Conservation (phyloP, 2,329 filamentous ascomycete genomes). For the Pleomassaria siparia region DNA sequence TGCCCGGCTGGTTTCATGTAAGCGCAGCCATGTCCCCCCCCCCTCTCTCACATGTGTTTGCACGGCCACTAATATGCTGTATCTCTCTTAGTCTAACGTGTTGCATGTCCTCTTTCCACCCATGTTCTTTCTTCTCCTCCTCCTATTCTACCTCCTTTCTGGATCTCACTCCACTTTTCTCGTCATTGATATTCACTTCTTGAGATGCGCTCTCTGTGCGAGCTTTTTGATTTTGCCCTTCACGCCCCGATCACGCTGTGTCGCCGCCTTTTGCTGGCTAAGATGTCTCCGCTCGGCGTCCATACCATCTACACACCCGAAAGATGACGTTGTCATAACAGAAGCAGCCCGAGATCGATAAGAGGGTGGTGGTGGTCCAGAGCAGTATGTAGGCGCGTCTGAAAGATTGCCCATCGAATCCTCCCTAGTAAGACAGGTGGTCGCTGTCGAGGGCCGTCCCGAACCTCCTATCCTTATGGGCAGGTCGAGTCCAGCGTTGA, state of each 20-base stretch:
- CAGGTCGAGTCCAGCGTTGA: constrained; percentile 16
- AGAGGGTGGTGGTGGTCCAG: constrained; percentile 35
- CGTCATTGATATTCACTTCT: neutral
- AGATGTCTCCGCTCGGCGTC: constrained; percentile 26
- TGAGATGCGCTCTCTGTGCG: constrained; percentile 23
- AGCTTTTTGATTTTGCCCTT: constrained; percentile 32
- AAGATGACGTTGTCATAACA: constrained; percentile 35
- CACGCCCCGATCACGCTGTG: constrained; percentile 21
- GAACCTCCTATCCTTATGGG: constrained; percentile 12
- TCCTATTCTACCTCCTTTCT: neutral
- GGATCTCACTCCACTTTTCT: neutral
- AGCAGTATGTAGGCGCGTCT: constrained; percentile 36
- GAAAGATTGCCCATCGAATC: constrained; percentile 36
- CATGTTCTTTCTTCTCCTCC: neutral
- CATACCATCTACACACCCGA: constrained; percentile 40
- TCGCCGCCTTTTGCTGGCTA: constrained; percentile 26
- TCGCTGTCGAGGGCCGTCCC: constrained; percentile 18
- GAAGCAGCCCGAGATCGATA: constrained; percentile 36
- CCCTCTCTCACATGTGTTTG: neutral
- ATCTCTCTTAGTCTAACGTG: too few relatives aligned
- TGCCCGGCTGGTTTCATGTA: neutral
- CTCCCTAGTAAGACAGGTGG: constrained; percentile 19
- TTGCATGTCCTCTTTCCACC: neutral
- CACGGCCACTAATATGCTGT: too few relatives aligned
- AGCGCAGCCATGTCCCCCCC: neutral